Evolutionary conservation across 192 early-diverging fungal species (phyloP), one percentile per base, ranked within the genome.

Genomic region (Backusella westeae): DNA sequence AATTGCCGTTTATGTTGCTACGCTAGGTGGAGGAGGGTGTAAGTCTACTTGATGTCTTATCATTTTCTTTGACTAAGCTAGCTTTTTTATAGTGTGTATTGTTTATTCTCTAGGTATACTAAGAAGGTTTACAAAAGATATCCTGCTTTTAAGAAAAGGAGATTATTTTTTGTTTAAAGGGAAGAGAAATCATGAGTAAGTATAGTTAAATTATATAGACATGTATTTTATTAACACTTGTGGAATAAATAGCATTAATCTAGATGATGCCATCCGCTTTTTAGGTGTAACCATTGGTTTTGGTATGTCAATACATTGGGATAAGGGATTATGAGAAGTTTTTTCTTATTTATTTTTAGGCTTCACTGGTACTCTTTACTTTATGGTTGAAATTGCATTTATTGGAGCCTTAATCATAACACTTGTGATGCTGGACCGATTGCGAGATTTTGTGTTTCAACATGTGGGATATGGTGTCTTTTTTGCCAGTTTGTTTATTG

Each of bases 261-360:
- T 83, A 17, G 82, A 83, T 72, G 82, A 83, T 63, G 71, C 75
- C 63, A 78, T 83, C 44, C 82, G 82, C 10, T 79, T 77, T 34
- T 32, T 83, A 29, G 82, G 82, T 19, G 77, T 78, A 15, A 53
- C 59, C 63, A 56, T 83, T 67, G 82, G 82, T 17, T 83, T 83
- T 65, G 82, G 80, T 81, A 75, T 36, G 23, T 21, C 21, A 34
- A 1, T n/a, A 41, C 10, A 63, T 14, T 63, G 10, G 1, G 0
- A 63, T 14, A 63, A 29, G 10, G 17, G 29, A 44, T 4, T 19
- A 49, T 8, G 36, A 41, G 4, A 7, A 52, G 52, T 12, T 63
- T 19, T 69, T 78, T 38, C 56, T 32, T 66, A 49, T 19, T 70
- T 26, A 29, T 38, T 36, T 38, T 34, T 19, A 81, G 80, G 82